phyloP scores from a whole-genome alignment of 2,329 filamentous ascomycete species.

The Fusarium bactridioides region DNA sequence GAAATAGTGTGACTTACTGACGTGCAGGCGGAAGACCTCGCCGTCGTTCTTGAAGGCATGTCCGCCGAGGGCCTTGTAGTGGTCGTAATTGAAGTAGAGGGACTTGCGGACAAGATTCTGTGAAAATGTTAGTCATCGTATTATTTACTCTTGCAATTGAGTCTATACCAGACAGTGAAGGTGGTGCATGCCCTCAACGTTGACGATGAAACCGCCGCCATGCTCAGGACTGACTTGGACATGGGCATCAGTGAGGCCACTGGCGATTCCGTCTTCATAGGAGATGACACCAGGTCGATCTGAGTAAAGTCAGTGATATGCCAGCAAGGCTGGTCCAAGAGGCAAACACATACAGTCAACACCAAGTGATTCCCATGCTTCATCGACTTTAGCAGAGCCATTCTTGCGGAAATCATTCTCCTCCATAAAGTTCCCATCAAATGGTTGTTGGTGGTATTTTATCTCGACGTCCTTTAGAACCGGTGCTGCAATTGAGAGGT shows the following conservation, averaged over 20 bases:
- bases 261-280: conserved; percentile 55
- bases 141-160: rapidly evolving
- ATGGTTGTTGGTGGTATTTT: conserved; percentile 48
- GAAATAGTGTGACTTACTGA: conserved; percentile 54
- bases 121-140: not conserved
- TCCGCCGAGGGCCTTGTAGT: conserved; percentile 59
- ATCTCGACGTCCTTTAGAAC: conserved; percentile 46
- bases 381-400: conserved; percentile 62
- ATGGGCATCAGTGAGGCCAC: conserved; percentile 61
- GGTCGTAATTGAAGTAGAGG: conserved; percentile 66
- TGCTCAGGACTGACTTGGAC: conserved; percentile 63
- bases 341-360: conserved; percentile 53
- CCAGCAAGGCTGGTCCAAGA: too few relatives aligned
- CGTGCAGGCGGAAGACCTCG: conserved; percentile 61
- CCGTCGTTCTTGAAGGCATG: conserved; percentile 66
- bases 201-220: conserved; percentile 66
- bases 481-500: conserved; percentile 39
- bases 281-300: conserved; percentile 59
- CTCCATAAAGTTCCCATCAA: conserved; percentile 65
- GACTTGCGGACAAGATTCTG: conserved; percentile 66
- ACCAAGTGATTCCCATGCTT: conserved; percentile 58
- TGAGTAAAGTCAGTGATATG: conserved; percentile 30
- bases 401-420: conserved; percentile 61
- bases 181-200: conserved; percentile 64
- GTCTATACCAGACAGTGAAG: conserved; percentile 62